These are phyloP conservation scores for Rhizomucor pusillus DNA, from an alignment of 371 early-diverging fungal species.

Conservation along the genomic window DNA sequence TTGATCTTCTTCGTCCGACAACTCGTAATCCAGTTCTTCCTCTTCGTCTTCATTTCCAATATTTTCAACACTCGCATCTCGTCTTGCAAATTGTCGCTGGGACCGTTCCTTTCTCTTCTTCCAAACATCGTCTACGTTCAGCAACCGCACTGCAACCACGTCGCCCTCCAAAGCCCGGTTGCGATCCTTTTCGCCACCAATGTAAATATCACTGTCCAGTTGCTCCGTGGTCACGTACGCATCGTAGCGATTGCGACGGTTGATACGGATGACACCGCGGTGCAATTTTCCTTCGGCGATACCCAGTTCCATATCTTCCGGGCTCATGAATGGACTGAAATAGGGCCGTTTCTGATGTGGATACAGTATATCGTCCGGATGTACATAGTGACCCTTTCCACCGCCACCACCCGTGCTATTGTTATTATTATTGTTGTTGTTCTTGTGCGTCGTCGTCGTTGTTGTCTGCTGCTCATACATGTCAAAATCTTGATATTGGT, in stretches of 20 bases:
- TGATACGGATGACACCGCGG: conserved; percentile 67
- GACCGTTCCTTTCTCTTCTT: conserved; percentile 16
- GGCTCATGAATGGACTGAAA: conserved; percentile 20
- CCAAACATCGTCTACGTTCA: conserved; percentile 47
- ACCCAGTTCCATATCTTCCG: conserved; percentile 14
- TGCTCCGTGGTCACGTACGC: conserved; percentile 61
- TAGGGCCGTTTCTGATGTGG: conserved; percentile 8
- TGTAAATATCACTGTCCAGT: conserved; percentile 51
- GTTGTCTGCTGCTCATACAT: not conserved
- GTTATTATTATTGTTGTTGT: not conserved
- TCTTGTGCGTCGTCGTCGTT: not conserved
- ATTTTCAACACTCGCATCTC: not conserved
- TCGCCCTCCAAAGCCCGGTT: conserved; percentile 83
- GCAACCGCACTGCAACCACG: conserved; percentile 57
- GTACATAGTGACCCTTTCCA: conserved; percentile 12
- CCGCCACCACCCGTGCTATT: too few relatives aligned
- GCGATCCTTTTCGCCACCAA: conserved; percentile 53
- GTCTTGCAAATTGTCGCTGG: conserved; percentile 16
- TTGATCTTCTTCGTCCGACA: conserved; percentile 23
- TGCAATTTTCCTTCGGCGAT: conserved; percentile 11
- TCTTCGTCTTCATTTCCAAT: conserved; percentile 1
- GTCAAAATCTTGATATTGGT: conserved; percentile 1
- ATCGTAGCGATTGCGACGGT: conserved; percentile 56
- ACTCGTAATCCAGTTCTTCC: conserved; percentile 7
- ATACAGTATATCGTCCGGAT: conserved; percentile 19